Base-by-base conservation (phyloP, 345 rosid species). In the Lepidium africanum region DNA sequence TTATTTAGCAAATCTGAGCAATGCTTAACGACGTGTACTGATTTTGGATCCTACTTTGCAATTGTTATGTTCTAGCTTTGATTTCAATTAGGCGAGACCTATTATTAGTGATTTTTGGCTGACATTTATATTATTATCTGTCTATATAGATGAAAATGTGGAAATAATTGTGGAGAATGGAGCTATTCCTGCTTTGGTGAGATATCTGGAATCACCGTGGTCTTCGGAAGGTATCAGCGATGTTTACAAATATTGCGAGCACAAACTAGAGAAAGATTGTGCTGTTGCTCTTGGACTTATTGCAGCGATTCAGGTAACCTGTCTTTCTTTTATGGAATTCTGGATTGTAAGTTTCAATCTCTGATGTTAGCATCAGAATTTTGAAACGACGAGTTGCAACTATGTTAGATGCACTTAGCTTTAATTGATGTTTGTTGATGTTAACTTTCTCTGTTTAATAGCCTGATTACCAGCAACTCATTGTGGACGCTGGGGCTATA, bases 401-500 rank as follows among this genome's bases (percentile, higher is more conserved):
- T 59, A 33, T 58, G 27, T 21, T 21, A 21, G 23, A 25, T 25
- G 27, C 27, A 25, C 16, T 72, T 53, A 35, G 33, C 6, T 7
- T 53, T 38, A 21, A 32, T 0, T 47, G 13, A n/a, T 47, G 46
- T 69, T 16, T 30, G 12, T 30, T 76, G 41, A 70, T 27, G 2
- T 43, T 37, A 30, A 42, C 11, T 56, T 60, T 16, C 9, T 73
- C 17, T 70, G 58, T 72, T 47, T 33, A 35, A 71, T 66, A 88
- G 97, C 84, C 89, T 13, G 84, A 67, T 78, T 73, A 86, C 76
- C 97, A 86, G 71, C 86, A 86, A 76, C 81, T 82, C 13, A 82
- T 88, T 62, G 93, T 85, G 42, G 85, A 86, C 46, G 82, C 81
- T 69, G 97, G 97, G 36, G 97, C 92, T 17, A 63, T 88, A 54